phyloP scores from a whole-genome alignment of 2,329 filamentous ascomycete genomes.

The Scedosporium apiospermum region DNA sequence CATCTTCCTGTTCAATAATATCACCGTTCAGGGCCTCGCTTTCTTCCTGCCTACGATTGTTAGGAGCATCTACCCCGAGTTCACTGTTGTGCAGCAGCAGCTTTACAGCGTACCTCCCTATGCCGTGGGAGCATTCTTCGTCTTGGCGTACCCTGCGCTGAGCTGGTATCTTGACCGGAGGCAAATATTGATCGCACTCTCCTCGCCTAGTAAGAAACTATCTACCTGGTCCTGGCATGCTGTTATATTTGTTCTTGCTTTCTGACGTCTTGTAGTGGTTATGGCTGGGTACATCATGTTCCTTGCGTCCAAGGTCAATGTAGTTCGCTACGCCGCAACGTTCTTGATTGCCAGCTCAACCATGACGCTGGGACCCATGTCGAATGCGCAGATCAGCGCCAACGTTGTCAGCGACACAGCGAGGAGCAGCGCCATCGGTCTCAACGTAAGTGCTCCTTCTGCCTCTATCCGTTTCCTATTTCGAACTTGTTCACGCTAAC shows the following conservation, averaged over 20 bases:
- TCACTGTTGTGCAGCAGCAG: constrained; percentile 51
- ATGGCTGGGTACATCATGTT: constrained; percentile 64
- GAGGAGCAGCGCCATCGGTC: constrained; percentile 50
- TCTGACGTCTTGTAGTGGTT: neutral
- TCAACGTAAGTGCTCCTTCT: constrained; percentile 36
- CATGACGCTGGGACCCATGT: constrained; percentile 53
- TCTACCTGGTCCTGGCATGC: neutral
- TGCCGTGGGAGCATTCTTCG: constrained; percentile 53
- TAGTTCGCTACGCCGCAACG: constrained; percentile 55
- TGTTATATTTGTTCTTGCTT: constrained; percentile 27
- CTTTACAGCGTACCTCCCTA: constrained; percentile 63
- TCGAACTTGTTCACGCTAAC: neutral
- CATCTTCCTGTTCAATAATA: constrained; percentile 56
- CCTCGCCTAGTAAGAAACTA: constrained; percentile 29
- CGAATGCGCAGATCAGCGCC: constrained; percentile 56
- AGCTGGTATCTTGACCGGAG: constrained; percentile 51
- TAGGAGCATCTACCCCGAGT: constrained; percentile 53
- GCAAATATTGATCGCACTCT: constrained; percentile 48
- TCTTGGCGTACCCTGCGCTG: constrained; percentile 46
- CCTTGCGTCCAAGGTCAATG: constrained; percentile 38
- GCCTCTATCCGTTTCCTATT: neutral
- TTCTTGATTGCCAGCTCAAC: constrained; percentile 56
- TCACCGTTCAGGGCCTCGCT: constrained; percentile 62
- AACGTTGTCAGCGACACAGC: constrained; percentile 63
- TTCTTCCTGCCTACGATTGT: constrained; percentile 68